Evolutionary conservation across 164 flowering plant genomes (phyloP).

Genomic region (Macadamia tetraphylla): DNA sequence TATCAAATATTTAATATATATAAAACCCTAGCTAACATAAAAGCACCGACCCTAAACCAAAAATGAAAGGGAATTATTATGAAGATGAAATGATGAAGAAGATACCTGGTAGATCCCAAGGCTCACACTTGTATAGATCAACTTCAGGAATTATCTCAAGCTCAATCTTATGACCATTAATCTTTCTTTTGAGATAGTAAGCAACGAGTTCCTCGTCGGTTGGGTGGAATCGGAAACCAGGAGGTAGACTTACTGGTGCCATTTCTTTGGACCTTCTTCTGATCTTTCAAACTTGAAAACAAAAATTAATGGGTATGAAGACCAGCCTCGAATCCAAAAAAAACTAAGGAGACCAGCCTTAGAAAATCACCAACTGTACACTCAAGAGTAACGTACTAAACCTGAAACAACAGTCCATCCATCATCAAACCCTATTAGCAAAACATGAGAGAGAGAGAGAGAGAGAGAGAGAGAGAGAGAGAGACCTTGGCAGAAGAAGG

Average conservation of each 20-base stretch:
- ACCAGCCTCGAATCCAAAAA: conserved; percentile 1
- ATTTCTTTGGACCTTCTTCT: conserved; percentile 25
- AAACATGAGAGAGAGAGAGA: background rate
- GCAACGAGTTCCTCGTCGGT: conserved; percentile 91
- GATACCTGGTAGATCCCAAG: conserved; percentile 83
- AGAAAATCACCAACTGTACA: conserved; percentile 13
- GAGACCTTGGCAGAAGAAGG: conserved; percentile 20
- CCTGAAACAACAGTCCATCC: conserved; percentile 16
- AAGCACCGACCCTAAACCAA: too few relatives aligned
- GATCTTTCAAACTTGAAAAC: background rate
- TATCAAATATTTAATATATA: background rate
- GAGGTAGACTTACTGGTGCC: conserved; percentile 86
- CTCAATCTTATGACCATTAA: conserved; percentile 71
- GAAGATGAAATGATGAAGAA: conserved; percentile 4
- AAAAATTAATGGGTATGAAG: background rate
- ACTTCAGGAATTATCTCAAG: conserved; percentile 90
- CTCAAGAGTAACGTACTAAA: conserved; percentile 5
- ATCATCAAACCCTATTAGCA: background rate
- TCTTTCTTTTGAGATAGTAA: conserved; percentile 81
- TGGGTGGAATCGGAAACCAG: conserved; percentile 89
- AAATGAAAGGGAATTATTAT: background rate
- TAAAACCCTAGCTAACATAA: too few relatives aligned
- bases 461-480: background rate
- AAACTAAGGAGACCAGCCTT: conserved; percentile 4
- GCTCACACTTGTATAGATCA: conserved; percentile 95